Evolutionary conservation across 2,329 filamentous ascomycete species (phyloP).

Genomic region (Xylariales sp.): DNA sequence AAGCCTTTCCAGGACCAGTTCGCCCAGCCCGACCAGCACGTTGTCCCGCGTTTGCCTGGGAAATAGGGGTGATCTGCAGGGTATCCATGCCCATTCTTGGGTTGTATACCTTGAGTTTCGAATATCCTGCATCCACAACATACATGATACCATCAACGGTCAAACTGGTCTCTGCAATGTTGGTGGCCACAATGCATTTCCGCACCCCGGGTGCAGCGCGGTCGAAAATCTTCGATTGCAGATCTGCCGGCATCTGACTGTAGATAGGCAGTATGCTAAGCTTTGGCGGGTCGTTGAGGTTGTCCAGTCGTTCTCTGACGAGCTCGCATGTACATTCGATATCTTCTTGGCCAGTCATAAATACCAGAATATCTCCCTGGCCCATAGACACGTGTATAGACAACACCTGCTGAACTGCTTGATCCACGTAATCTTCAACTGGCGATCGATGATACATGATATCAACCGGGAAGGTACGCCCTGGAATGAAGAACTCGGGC

Average conservation of each 20-base stretch:
- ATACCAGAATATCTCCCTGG: conserved; percentile 88
- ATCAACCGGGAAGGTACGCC: conserved; percentile 94
- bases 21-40: conserved; percentile 89
- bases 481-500: conserved; percentile 93
- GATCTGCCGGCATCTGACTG: conserved; percentile 97
- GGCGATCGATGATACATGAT: conserved; percentile 92
- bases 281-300: conserved; percentile 91
- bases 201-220: conserved; percentile 82
- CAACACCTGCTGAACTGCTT: conserved; percentile 90
- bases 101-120: conserved; percentile 98
- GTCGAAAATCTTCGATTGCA: conserved; percentile 98
- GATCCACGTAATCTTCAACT: conserved; percentile 96
- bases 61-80: conserved; percentile 94
- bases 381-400: conserved; percentile 96
- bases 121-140: conserved; percentile 93
- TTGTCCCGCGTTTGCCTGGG: conserved; percentile 92
- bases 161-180: conserved; percentile 96
- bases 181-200: conserved; percentile 97
- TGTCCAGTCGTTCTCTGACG: conserved; percentile 77
- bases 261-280: conserved; percentile 95
- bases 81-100: conserved; percentile 99
- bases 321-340: conserved; percentile 96
- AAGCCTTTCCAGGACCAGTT: conserved; percentile 93
- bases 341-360: conserved; percentile 99
- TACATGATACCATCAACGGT: conserved; percentile 99